Percentiles rank a stretch among this genome's conserved stretches.
These are phyloP conservation scores for Podaxis rugospora DNA, from an alignment of 768 basidiomycete genomes.

Conservation along the genomic window DNA sequence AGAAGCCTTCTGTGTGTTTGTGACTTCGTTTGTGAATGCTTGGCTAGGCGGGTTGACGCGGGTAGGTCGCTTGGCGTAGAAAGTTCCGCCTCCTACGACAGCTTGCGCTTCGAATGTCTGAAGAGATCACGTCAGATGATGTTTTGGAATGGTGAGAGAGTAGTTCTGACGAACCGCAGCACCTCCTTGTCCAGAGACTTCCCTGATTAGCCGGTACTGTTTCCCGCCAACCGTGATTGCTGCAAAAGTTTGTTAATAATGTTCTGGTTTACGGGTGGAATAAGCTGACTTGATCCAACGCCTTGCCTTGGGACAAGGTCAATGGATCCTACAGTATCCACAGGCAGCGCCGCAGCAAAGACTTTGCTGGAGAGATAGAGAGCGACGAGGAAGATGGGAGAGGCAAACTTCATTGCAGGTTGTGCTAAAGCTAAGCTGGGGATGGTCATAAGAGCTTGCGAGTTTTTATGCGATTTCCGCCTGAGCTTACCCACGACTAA, in stretches of 20 bases:
- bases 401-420: background rate
- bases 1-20: background rate
- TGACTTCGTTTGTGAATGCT: background rate
- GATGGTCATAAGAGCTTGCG: background rate
- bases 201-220: background rate
- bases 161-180: background rate
- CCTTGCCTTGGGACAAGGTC: background rate
- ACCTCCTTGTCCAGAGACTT: background rate
- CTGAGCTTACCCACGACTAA: too few relatives aligned
- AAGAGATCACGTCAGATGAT: background rate
- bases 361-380: background rate
- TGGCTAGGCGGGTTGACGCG: background rate
- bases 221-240: background rate
- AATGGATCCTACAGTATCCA: background rate
- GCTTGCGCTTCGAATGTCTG: background rate
- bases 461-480: background rate
- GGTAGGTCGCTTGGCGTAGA: background rate
- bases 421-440: background rate
- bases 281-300: background rate
- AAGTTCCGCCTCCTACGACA: background rate
- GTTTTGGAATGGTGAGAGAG: background rate
- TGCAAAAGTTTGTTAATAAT: background rate
- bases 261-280: background rate
- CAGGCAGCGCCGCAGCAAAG: background rate
- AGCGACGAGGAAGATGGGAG: background rate